Conservation (phyloP, 108 stramenopile species). For the Nannochloropsis gaditana region DNA sequence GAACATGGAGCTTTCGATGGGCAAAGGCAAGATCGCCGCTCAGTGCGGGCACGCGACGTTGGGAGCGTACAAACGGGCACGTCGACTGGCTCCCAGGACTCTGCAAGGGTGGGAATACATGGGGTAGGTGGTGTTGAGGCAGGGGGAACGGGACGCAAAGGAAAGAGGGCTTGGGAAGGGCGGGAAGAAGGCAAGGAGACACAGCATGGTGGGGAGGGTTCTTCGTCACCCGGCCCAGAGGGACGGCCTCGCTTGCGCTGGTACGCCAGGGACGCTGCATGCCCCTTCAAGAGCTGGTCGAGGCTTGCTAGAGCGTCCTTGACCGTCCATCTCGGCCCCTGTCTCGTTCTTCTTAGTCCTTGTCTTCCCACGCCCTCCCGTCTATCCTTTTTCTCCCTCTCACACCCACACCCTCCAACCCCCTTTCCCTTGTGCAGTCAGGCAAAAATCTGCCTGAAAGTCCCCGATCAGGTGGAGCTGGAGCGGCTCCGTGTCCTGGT, state of each 20-base stretch:
- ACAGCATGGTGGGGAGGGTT: background rate
- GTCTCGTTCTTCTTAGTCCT: too few species aligned
- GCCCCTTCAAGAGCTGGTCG: too few species aligned
- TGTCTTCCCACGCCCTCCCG: too few species aligned
- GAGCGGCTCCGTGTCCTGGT: background rate
- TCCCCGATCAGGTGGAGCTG: background rate
- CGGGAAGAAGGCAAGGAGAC: background rate
- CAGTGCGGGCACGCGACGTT: slow-evolving; percentile 56
- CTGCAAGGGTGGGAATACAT: slow-evolving; percentile 1
- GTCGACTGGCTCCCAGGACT: background rate
- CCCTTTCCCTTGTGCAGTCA: background rate
- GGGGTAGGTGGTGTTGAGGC: background rate
- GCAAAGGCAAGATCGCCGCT: slow-evolving; percentile 53
- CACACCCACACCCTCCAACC: background rate
- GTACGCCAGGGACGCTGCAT: background rate
- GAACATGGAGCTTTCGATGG: slow-evolving; percentile 56
- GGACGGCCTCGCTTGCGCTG: background rate
- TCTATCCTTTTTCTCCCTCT: too few species aligned
- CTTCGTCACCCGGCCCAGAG: background rate
- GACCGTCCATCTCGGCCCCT: too few species aligned
- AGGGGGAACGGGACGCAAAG: too few species aligned
- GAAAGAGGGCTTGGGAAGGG: background rate
- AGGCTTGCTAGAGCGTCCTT: too few species aligned
- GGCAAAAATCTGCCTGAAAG: slow-evolving; percentile 20
- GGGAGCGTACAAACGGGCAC: slow-evolving; percentile 42